Evolutionary conservation across 2,329 filamentous ascomycete genomes (phyloP).

Genomic region (Lasiodiplodia gonubiensis): DNA sequence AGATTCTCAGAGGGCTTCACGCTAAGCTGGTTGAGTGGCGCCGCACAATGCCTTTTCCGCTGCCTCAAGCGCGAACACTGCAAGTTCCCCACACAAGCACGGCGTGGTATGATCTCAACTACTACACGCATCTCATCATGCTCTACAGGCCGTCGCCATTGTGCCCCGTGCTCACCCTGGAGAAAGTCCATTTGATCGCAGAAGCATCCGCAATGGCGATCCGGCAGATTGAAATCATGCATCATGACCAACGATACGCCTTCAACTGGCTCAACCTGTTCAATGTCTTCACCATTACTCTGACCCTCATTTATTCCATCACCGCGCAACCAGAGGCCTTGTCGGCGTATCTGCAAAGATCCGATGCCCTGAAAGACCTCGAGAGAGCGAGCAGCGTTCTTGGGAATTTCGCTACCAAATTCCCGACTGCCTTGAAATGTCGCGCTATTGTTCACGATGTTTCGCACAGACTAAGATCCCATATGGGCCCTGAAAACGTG

Average conservation of each 20-base stretch:
- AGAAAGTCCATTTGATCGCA: slow-evolving; percentile 46
- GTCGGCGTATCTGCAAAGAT: slow-evolving; percentile 28
- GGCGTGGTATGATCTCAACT: slow-evolving; percentile 57
- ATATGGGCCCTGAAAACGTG: not conserved
- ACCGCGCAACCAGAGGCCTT: slow-evolving; percentile 46
- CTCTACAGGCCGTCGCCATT: slow-evolving; percentile 55
- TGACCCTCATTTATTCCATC: slow-evolving; percentile 53
- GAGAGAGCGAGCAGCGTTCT: slow-evolving; percentile 30
- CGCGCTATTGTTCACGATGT: slow-evolving; percentile 29
- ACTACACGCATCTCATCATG: slow-evolving; percentile 54
- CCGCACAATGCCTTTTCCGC: slow-evolving; percentile 32
- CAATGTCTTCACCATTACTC: slow-evolving; percentile 49
- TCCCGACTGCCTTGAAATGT: slow-evolving; percentile 29
- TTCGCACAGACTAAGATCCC: slow-evolving; percentile 7
- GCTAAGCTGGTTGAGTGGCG: slow-evolving; percentile 54
- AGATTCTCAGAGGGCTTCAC: slow-evolving; percentile 45
- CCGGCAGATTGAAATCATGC: slow-evolving; percentile 49
- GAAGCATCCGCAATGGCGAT: slow-evolving; percentile 52
- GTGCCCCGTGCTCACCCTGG: slow-evolving; percentile 45
- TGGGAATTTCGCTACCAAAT: slow-evolving; percentile 28
- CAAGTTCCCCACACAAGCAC: slow-evolving; percentile 53
- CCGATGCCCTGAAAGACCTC: slow-evolving; percentile 31
- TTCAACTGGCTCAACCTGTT: slow-evolving; percentile 54
- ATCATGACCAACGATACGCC: slow-evolving; percentile 49
- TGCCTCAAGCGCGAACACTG: slow-evolving; percentile 10